Conservation (phyloP, 2,329 filamentous ascomycete genomes). For the Sclerotinia subarctica region DNA sequence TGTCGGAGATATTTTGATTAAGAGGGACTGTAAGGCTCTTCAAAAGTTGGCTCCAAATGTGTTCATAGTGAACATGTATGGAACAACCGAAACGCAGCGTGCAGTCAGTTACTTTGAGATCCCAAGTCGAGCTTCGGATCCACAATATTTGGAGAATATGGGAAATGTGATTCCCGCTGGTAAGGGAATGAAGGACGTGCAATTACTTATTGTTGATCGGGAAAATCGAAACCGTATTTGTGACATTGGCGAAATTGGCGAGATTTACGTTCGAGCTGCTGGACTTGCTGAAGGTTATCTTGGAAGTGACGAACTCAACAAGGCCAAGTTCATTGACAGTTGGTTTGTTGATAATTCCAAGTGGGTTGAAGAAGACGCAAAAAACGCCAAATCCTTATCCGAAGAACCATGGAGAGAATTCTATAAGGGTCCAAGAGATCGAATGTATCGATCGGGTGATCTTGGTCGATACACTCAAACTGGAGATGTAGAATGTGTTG, state of each 20-base stretch:
- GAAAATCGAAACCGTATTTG: constrained; percentile 65
- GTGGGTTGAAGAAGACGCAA: constrained; percentile 46
- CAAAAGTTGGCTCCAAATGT: constrained; percentile 72
- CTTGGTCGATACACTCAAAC: constrained; percentile 68
- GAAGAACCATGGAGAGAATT: constrained; percentile 73
- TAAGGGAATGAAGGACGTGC: constrained; percentile 82
- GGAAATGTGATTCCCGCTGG: constrained; percentile 80
- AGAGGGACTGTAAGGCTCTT: constrained; percentile 73
- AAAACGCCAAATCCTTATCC: constrained; percentile 56
- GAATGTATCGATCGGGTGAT: constrained; percentile 85
- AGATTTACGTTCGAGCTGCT: constrained; percentile 77
- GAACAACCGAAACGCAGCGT: constrained; percentile 80
- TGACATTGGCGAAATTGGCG: constrained; percentile 75
- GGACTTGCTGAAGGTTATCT: constrained; percentile 81
- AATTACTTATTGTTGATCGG: constrained; percentile 78
- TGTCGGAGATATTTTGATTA: constrained; percentile 87
- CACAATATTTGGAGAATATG: constrained; percentile 60
- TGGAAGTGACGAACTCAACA: constrained; percentile 35
- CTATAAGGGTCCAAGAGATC: constrained; percentile 79
- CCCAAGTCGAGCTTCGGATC: constrained; percentile 60
- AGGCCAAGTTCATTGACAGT: constrained; percentile 37
- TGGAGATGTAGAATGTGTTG: constrained; percentile 73
- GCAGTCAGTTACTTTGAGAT: constrained; percentile 82
- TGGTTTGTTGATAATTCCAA: constrained; percentile 40
- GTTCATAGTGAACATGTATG: constrained; percentile 81